These are phyloP conservation scores for Primulina eburnea DNA, from an alignment of 257 asterid species.

Conservation along the genomic window DNA sequence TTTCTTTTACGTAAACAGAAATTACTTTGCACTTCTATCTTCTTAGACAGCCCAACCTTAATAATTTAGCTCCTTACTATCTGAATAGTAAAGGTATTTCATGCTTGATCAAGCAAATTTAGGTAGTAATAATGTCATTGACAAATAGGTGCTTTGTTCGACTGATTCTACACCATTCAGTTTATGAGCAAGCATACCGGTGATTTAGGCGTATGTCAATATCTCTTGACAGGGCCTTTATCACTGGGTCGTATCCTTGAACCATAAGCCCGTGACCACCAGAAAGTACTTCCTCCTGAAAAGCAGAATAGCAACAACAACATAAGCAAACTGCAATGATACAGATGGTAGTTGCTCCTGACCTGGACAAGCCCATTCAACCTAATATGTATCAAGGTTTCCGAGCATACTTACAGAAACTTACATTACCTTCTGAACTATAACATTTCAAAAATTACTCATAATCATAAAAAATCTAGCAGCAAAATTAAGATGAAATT, in stretches of 20 bases:
- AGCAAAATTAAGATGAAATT: not conserved
- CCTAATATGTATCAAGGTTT: slow-evolving; percentile 12
- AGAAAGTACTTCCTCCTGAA: slow-evolving; percentile 90
- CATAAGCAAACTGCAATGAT: slow-evolving; percentile 18
- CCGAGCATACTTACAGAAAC: slow-evolving; percentile 4
- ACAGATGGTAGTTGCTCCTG: slow-evolving; percentile 6
- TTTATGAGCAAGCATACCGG: slow-evolving; percentile 48
- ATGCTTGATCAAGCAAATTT: slow-evolving; percentile 9
- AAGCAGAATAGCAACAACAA: slow-evolving; percentile 19
- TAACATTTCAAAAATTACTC: too few species aligned
- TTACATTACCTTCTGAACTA: not conserved
- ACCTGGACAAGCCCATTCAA: slow-evolving; percentile 9
- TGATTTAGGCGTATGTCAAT: slow-evolving; percentile 83
- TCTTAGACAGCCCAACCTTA: not conserved
- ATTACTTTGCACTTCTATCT: slow-evolving; percentile 6
- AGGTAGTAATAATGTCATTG: slow-evolving; percentile 13
- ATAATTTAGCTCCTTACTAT: slow-evolving; percentile 2
- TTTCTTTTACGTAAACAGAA: slow-evolving; percentile 1
- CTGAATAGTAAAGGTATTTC: not conserved
- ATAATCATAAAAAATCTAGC: not conserved
- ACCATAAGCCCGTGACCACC: slow-evolving; percentile 99
- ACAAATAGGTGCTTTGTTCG: not conserved
- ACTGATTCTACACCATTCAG: not conserved
- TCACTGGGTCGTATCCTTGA: slow-evolving; percentile 86
- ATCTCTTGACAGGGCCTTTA: slow-evolving; percentile 68